Evolutionary conservation across 2,329 filamentous ascomycete genomes (phyloP).

Genomic region (Tolypocladium nubicola): DNA sequence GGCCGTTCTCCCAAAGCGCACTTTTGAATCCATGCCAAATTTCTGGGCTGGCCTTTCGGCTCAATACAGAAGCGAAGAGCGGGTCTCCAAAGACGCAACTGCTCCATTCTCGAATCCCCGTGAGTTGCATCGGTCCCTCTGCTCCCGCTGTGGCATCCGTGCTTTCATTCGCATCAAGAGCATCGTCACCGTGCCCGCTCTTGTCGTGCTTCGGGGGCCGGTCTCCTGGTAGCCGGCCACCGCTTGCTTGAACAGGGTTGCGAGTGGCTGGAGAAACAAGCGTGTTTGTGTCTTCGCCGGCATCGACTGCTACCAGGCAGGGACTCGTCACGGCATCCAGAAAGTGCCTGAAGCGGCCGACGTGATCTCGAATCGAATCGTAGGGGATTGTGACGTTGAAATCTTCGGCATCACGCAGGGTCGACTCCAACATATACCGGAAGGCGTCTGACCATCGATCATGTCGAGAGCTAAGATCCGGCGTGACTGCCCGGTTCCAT

Average conservation of each 20-base stretch:
- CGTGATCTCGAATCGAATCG: constrained; percentile 40
- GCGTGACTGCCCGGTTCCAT: constrained; percentile 12
- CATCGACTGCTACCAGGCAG: constrained; percentile 44
- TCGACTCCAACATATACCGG: constrained; percentile 41
- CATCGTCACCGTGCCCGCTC: not conserved
- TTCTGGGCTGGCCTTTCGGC: constrained; percentile 28
- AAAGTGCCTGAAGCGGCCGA: constrained; percentile 33
- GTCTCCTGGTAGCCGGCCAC: no score
- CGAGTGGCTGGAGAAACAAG: constrained; percentile 21
- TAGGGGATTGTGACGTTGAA: constrained; percentile 48
- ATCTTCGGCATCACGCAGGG: constrained; percentile 50
- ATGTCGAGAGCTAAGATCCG: constrained; percentile 7
- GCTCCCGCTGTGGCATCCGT: not conserved
- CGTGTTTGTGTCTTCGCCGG: constrained; percentile 37
- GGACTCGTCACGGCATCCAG: constrained; percentile 42
- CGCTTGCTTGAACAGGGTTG: not conserved
- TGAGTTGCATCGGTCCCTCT: constrained; percentile 1
- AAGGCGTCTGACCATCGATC: constrained; percentile 47
- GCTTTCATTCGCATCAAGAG: constrained; percentile 1
- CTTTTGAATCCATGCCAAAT: constrained; percentile 37
- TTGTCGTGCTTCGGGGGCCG: not conserved
- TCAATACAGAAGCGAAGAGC: constrained; percentile 39
- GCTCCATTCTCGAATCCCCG: constrained; percentile 42
- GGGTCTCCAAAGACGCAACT: constrained; percentile 51
- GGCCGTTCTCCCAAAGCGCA: constrained; percentile 4